phyloP scores from a whole-genome alignment of 306 rosid genomes.

The Cicer judaicum region DNA sequence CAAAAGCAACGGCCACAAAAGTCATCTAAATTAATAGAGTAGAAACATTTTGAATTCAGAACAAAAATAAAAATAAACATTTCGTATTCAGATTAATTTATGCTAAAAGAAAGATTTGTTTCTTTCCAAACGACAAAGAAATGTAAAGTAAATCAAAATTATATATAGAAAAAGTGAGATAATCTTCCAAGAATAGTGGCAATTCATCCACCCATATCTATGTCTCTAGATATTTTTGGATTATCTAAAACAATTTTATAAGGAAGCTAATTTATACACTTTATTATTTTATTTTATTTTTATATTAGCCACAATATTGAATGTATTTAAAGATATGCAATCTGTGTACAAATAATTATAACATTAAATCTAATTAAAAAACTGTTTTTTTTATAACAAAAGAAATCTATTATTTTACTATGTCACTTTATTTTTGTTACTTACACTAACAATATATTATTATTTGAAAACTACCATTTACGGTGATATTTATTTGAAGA shows the following conservation, averaged over 20 bases:
- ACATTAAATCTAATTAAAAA: too few relatives aligned
- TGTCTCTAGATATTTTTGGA: neutral
- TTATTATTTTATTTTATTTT: too few relatives aligned
- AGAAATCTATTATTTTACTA: too few relatives aligned
- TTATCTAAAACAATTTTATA: neutral
- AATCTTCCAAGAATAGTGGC: neutral
- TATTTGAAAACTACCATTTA: too few relatives aligned
- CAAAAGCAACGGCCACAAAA: slow-evolving; percentile 17
- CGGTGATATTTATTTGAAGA: too few relatives aligned
- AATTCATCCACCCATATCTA: neutral
- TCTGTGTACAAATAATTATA: too few relatives aligned
- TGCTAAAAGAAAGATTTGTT: neutral
- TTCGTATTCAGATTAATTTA: neutral
- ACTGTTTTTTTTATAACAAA: too few relatives aligned
- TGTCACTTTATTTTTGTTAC: too few relatives aligned
- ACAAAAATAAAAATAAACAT: too few relatives aligned
- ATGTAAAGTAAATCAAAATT: neutral
- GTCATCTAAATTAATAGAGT: neutral
- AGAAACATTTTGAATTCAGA: neutral
- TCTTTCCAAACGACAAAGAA: neutral
- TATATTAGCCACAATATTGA: too few relatives aligned
- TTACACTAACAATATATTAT: too few relatives aligned
- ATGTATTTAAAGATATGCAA: too few relatives aligned
- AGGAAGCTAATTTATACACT: neutral
- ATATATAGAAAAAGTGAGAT: neutral